Evolutionary conservation across 306 rosid species (phyloP), one percentile per base, ranked within the genome.

Genomic region (Quercus robur): DNA sequence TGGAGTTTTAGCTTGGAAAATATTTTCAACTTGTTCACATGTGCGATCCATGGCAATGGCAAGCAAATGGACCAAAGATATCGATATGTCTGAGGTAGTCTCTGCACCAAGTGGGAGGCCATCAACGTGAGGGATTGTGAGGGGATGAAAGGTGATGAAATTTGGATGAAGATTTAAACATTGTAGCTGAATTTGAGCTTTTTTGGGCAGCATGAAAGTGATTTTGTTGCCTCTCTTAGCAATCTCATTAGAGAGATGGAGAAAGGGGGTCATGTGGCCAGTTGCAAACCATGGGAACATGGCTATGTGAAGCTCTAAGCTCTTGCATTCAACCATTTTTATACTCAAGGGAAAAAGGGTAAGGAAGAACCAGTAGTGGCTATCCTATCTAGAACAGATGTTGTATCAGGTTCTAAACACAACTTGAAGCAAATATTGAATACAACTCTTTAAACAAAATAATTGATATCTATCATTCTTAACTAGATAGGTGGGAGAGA

Each of bases 281-380:
- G 64, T 79, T 21, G 92, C 92, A 11, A 86, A 70, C 92, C 94
- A 90, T 78, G 92, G 91, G 26, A 85, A 56, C 91, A 89, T 87
- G 3, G 78, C 73, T 8, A 84, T 41, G 71, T 88, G 88, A 21
- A 81, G 75, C 28, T 78, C 71, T 9, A 46, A 46, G 54, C 15
- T 46, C 54, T 11, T 46, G 15, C 4, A 12, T 11, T 46, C 15
- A 46, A 4, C 54, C 54, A 49, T 49, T 49, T 11, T 13, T 49
- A 49, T 3, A 49, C 4, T 49, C 17, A 3, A 49, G 54, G 54
- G 3, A 8, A 38, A 38, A 38, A 38, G 3, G 10, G 46, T 38
- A 8, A 2, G 46, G 46, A 38, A 38, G 11, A 38, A 38, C 3
- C 3, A 38, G 1, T 1, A 8, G 0, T 38, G 11, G 46, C 11